Evolutionary conservation across 2,329 filamentous ascomycete species (phyloP), one percentile per base, ranked within the genome.

Genomic region (Pestalotiopsis sp.): DNA sequence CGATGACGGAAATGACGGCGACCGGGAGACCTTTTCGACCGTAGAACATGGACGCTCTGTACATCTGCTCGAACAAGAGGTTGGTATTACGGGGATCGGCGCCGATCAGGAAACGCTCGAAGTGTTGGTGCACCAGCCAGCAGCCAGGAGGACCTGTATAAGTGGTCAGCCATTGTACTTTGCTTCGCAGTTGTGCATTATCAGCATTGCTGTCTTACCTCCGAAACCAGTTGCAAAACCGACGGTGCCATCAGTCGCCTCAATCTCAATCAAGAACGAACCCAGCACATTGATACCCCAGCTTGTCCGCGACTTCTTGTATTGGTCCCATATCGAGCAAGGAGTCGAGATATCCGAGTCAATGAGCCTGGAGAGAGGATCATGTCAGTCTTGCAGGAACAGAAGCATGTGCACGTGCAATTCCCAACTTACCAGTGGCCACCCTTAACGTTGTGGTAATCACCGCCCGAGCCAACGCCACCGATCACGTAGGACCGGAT

Each of bases 261-360:
- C 93, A 67, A 98, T 90, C 81, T 97, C 94, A 7, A 98, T 88
- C 75, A 94, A 92, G 82, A 98, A 97, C 0, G 94, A 97, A 2
- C 95, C 95, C 31, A 98, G 84, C 7, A 97, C 94, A 75, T 98
- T 98, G 86, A 98, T 98, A 49, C 95, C 95, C 93, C 94, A 98
- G 79, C 91, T 94, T 13, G 94, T 97, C 74, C 95, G 88, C 49
- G 94, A 97, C 70, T 91, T 89, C 73, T 94, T 90, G 81, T 97
- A 98, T 74, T 95, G 85, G 72, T 96, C 93, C 88, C 95, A 97
- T 80, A 90, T 88, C 64, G 94, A 95, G 88, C 95, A 97, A 6
- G 95, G 95, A 0, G 94, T 98, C 1, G 95, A 94, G 78, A 98
- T 98, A 74, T 95, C 91, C 70, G 92, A 92, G 82, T 97, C 95